Conservation (phyloP, 1,139 yeast genomes). For the Blastobotrys proliferans region DNA sequence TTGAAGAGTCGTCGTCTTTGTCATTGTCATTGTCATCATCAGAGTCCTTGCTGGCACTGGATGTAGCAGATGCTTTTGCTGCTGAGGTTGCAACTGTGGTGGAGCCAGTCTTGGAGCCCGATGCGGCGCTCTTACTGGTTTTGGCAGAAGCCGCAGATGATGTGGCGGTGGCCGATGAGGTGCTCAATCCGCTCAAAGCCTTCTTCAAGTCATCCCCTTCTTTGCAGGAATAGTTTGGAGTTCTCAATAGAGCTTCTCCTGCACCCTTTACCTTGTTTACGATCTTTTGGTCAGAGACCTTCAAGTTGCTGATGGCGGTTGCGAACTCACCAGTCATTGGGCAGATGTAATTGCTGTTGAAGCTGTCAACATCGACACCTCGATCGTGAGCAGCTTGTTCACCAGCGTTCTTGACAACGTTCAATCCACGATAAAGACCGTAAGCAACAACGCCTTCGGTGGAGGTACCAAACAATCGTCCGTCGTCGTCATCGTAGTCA, state of each 20-base stretch:
- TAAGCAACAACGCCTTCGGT: slow-evolving; percentile 11
- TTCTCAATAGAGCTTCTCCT: slow-evolving; percentile 5
- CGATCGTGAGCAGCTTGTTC: slow-evolving; percentile 9
- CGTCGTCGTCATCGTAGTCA: slow-evolving; percentile 2
- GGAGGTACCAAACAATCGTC: slow-evolving; percentile 6
- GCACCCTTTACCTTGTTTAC: slow-evolving; percentile 8
- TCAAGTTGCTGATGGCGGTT: slow-evolving; percentile 3
- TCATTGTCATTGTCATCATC: background rate
- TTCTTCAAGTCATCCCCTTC: slow-evolving; percentile 9
- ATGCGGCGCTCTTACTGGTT: background rate
- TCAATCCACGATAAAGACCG: slow-evolving; percentile 10
- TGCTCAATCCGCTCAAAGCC: background rate
- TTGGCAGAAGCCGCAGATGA: background rate
- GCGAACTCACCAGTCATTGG: slow-evolving; percentile 14
- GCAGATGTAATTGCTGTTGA: slow-evolving; percentile 6
- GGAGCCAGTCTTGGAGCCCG: background rate
- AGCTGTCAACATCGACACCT: slow-evolving; percentile 6
- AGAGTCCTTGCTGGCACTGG: background rate
- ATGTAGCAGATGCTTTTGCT: background rate
- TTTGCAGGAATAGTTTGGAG: slow-evolving; percentile 7
- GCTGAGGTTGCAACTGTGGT: background rate
- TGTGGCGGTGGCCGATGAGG: slow-evolving; percentile 4
- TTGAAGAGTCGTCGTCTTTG: background rate
- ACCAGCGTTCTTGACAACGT: slow-evolving; percentile 8
- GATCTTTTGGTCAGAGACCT: background rate